phyloP scores from a whole-genome alignment of 495 filamentous ascomycete genomes.

The Penicillium longicatenatum region DNA sequence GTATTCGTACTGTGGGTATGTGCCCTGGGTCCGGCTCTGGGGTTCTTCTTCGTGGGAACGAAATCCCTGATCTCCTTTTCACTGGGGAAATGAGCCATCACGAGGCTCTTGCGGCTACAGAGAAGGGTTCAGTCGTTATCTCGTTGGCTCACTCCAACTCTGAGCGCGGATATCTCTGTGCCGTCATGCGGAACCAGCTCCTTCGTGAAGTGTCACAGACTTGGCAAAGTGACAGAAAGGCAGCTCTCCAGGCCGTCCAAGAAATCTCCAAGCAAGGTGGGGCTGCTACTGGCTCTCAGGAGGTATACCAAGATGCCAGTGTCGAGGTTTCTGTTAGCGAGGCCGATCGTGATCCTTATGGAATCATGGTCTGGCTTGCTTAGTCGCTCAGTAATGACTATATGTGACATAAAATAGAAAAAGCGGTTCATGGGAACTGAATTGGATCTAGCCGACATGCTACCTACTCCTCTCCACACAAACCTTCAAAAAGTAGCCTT shows the following conservation, averaged over 20 bases:
- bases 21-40: constrained; percentile 84
- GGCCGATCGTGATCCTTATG: constrained; percentile 78
- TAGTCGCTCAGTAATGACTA: background rate
- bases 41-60: constrained; percentile 63
- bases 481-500: background rate
- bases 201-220: constrained; percentile 53
- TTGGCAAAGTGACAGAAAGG: constrained; percentile 49
- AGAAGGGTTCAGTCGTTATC: constrained; percentile 84
- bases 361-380: constrained; percentile 58
- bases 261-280: constrained; percentile 28
- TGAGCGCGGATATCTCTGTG: constrained; percentile 75
- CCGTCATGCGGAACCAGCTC: constrained; percentile 69
- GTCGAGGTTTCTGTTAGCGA: constrained; percentile 73
- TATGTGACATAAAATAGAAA: background rate
- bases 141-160: constrained; percentile 90
- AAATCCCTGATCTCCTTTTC: constrained; percentile 73
- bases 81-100: constrained; percentile 96
- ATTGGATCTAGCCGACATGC: background rate
- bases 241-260: constrained; percentile 34
- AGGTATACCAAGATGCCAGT: constrained; percentile 49
- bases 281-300: constrained; percentile 30
- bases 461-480: background rate
- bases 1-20: constrained; percentile 62
- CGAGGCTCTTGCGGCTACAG: constrained; percentile 80
- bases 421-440: background rate